Base-by-base conservation (phyloP, 2,329 filamentous ascomycete species). In the Xylaria sp. region DNA sequence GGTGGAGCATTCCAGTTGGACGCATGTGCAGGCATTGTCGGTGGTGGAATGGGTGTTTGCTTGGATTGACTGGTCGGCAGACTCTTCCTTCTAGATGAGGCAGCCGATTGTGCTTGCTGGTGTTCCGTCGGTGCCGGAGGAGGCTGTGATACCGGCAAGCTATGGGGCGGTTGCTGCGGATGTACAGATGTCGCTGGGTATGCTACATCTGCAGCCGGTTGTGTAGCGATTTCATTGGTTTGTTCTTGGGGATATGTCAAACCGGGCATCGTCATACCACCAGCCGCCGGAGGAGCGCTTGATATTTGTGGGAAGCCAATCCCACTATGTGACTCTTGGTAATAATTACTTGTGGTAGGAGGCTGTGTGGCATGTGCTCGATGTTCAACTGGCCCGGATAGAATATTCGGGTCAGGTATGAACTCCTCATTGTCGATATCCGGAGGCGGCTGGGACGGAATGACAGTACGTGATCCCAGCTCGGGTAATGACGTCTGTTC, bases 371-470 rank as follows among this genome's bases (percentile, higher is more conserved):
- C n/a, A 38, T 54, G 26, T 28, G 64, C 33, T 20, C 72, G 74
- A 51, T 75, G 73, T 13, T 76, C 76, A 48, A 73, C 66, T 38
- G 67, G 48, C 4, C 70, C 75, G 6, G 76, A 74, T 13, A 78
- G 66, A 23, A 78, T 78, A 28, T 79, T 77, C 23, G 75, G 77
- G 64, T 78, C 77, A n/a, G 76, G 77, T 53, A 77, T 74, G 59
- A 78, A 78, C 53, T 78, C 77, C 38, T 78, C 77, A 56, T 76
- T 78, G 17, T 78, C 76, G 7, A 72, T 69, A 72, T 77, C 75
- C 13, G 66, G 67, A 11, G 65, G 59, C 40, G 70, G 57, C n/a
- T 61, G 66, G 17, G 54, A 36, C 33, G 53, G 26, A 9, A 48
- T 53, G 20, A 33, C 31, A 57, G n/a, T 26, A 13, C 61, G 53